phyloP scores from a whole-genome alignment of 768 basidiomycete genomes.

The Tricholoma furcatifolium region DNA sequence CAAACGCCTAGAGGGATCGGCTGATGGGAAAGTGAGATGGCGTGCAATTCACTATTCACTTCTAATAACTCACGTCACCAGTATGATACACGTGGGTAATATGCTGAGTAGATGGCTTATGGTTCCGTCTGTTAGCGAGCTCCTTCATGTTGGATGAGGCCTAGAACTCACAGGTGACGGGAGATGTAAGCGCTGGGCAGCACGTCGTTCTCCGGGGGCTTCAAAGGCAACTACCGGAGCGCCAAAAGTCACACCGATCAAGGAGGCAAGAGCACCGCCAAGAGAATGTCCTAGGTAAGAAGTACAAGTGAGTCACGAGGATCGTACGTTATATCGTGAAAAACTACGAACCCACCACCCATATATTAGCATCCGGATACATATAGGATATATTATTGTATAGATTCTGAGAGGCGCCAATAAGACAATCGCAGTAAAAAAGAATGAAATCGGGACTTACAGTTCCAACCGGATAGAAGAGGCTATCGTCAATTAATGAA shows the following conservation, averaged over 20 bases:
- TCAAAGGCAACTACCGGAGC: conserved; percentile 90
- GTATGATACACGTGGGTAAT: conserved; percentile 91
- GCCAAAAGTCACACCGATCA: conserved; percentile 91
- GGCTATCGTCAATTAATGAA: conserved; percentile 73
- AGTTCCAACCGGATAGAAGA: conserved; percentile 86
- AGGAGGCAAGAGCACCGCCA: conserved; percentile 81
- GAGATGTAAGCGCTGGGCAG: conserved; percentile 80
- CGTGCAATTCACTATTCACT: no score
- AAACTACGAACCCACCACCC: conserved; percentile 62
- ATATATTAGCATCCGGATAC: conserved; percentile 88
- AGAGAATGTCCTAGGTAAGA: conserved; percentile 58
- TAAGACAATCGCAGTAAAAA: no score
- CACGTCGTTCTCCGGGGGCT: conserved; percentile 70
- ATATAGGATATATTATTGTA: conserved; percentile 91
- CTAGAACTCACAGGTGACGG: conserved; percentile 67
- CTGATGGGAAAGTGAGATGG: conserved; percentile 22
- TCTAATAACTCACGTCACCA: conserved; percentile 55
- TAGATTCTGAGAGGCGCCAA: no score
- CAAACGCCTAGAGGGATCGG: conserved; percentile 88
- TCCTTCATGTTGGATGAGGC: neutral
- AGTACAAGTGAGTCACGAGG: neutral
- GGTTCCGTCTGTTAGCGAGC: neutral
- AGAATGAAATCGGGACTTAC: conserved; percentile 42
- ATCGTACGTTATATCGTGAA: neutral
- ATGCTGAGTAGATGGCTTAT: conserved; percentile 67